phyloP scores from a whole-genome alignment of 805 yeast species.

The Spathaspora passalidarum region DNA sequence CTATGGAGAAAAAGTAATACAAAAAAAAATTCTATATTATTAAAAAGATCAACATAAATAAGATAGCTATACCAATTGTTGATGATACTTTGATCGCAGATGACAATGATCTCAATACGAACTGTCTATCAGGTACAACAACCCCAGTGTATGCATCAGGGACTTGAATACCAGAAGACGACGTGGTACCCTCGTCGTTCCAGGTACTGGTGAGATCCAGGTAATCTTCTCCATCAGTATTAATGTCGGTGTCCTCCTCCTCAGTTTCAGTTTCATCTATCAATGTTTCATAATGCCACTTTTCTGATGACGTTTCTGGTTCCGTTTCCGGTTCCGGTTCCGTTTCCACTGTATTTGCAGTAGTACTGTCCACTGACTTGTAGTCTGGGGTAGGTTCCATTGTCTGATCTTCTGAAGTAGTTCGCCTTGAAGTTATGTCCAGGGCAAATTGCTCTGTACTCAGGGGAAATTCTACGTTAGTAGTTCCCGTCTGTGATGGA shows the following conservation, averaged over 20 bases:
- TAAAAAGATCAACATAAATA: background rate
- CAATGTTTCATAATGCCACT: too few species aligned
- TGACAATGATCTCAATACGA: slow-evolving; percentile 3
- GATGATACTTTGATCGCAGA: background rate
- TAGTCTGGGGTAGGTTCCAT: background rate
- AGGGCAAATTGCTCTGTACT: background rate
- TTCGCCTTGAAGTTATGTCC: background rate
- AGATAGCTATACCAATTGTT: background rate
- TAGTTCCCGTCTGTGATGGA: background rate
- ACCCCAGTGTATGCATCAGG: slow-evolving; percentile 7
- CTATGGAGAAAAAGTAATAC: background rate
- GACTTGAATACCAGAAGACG: background rate
- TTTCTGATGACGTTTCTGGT: too few species aligned
- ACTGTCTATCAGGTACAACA: slow-evolving; percentile 5
- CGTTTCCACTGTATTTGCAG: background rate
- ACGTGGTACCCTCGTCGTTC: background rate
- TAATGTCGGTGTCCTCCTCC: too few species aligned
- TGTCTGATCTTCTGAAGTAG: background rate
- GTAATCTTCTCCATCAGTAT: background rate
- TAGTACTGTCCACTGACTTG: too few species aligned
- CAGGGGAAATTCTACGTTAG: background rate
- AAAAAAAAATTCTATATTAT: background rate
- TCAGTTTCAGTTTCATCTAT: background rate
- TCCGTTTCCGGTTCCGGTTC: background rate
- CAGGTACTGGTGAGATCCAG: background rate